A percentile compares a stretch with the other conserved stretches of the same genome.
These are phyloP conservation scores for Akebia trifoliata DNA, from an alignment of 164 flowering plant species.

Conservation along the genomic window DNA sequence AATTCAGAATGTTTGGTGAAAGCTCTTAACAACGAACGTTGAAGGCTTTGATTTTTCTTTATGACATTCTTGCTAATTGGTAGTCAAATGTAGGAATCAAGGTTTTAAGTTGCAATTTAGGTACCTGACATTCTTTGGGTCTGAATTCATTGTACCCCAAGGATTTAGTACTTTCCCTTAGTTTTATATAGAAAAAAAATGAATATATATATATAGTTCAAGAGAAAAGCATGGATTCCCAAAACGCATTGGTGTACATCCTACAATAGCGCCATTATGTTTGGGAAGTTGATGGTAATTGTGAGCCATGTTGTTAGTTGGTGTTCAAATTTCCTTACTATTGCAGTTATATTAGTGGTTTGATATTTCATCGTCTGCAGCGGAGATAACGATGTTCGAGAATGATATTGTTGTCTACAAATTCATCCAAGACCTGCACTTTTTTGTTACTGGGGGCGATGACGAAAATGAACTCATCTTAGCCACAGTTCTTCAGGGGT, in stretches of 20 bases:
- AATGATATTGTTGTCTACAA: slow-evolving; percentile 39
- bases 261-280: too few species aligned
- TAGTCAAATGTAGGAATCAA: neutral
- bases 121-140: neutral
- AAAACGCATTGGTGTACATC: too few species aligned
- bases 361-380: slow-evolving; percentile 26
- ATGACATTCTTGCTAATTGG: too few species aligned
- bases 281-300: too few species aligned
- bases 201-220: too few species aligned
- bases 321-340: neutral
- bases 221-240: too few species aligned
- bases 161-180: too few species aligned
- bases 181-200: too few species aligned
- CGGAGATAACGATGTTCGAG: slow-evolving; percentile 46
- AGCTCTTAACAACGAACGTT: neutral
- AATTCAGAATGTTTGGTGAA: neutral
- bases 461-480: slow-evolving; percentile 49
- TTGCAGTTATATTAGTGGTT: neutral
- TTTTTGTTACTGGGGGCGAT: slow-evolving; percentile 52
- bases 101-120: neutral
- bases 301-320: too few species aligned
- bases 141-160: neutral
- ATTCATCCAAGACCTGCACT: slow-evolving; percentile 44
- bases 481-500: slow-evolving; percentile 56
- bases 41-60: neutral